Conservation (phyloP, 2,329 filamentous ascomycete species). For the Chaetomium sp. region DNA sequence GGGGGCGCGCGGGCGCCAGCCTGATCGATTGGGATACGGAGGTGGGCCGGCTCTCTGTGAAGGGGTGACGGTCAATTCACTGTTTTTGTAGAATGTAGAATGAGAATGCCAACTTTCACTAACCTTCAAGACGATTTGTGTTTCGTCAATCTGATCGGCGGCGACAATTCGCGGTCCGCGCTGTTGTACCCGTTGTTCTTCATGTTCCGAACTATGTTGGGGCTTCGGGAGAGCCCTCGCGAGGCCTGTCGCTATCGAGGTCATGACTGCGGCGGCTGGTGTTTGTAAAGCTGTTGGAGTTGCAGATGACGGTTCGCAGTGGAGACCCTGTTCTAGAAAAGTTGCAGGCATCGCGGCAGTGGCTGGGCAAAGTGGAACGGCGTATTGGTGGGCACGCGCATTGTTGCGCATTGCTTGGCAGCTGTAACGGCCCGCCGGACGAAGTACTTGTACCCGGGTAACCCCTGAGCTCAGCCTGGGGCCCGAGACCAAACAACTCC, state of each 20-base stretch:
- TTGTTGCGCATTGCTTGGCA: neutral
- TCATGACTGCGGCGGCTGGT: constrained; percentile 52
- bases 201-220: constrained; percentile 87
- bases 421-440: neutral
- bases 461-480: neutral
- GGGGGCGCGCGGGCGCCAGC: constrained; percentile 85
- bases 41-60: constrained; percentile 76
- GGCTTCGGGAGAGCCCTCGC: constrained; percentile 83
- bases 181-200: constrained; percentile 73
- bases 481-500: neutral
- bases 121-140: constrained; percentile 79
- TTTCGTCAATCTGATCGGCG: constrained; percentile 77
- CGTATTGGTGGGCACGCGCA: constrained; percentile 18
- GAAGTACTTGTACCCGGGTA: neutral
- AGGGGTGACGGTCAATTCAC: constrained; percentile 26
- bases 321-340: constrained; percentile 26
- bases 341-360: constrained; percentile 24
- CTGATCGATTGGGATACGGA: constrained; percentile 79
- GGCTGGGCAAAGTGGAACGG: constrained; percentile 22
- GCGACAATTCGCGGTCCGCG: constrained; percentile 82
- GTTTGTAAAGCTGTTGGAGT: constrained; percentile 17
- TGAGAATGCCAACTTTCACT: constrained; percentile 32
- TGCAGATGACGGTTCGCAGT: constrained; percentile 24
- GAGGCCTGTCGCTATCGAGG: constrained; percentile 70
- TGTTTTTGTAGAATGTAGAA: neutral